These are phyloP conservation scores for Aspergillus tubingensis DNA, from an alignment of 2,329 filamentous ascomycete genomes.

Conservation along the genomic window DNA sequence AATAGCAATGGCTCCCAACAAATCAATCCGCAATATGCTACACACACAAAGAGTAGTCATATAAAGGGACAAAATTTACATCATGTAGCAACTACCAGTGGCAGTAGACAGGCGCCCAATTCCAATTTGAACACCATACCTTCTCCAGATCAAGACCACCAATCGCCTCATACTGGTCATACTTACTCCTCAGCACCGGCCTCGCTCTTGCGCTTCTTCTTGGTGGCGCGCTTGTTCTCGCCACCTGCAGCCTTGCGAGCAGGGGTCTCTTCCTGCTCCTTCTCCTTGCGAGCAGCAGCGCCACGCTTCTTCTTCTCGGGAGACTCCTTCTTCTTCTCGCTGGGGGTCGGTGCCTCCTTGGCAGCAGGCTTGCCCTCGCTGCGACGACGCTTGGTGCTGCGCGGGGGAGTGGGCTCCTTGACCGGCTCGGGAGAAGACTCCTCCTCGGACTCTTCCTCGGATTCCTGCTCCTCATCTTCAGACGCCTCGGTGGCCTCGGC, in stretches of 20 bases:
- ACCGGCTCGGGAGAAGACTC: constrained; percentile 40
- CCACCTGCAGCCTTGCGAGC: constrained; percentile 33
- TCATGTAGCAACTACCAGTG: neutral
- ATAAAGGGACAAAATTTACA: constrained; percentile 7
- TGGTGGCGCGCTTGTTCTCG: constrained; percentile 37
- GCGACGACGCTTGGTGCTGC: constrained; percentile 48
- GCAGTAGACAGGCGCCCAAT: neutral
- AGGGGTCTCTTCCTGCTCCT: constrained; percentile 29
- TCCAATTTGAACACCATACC: neutral
- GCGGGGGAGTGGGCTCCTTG: constrained; percentile 47
- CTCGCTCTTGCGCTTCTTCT: constrained; percentile 54
- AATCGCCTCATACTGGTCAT: too few species aligned
- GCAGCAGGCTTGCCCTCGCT: constrained; percentile 38
- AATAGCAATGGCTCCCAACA: neutral
- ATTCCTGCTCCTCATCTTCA: constrained; percentile 20
- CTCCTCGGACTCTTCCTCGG: constrained; percentile 33
- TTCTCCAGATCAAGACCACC: neutral
- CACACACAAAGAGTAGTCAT: constrained; percentile 1
- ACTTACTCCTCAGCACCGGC: constrained; percentile 28
- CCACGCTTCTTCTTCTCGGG: constrained; percentile 39
- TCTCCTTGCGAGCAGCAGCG: constrained; percentile 28
- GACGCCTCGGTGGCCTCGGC: constrained; percentile 33
- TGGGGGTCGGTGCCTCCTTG: constrained; percentile 33
- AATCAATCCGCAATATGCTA: neutral
- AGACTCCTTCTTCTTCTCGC: constrained; percentile 26